Conservation (phyloP, 768 basidiomycete species). For the Panellus pusillus region DNA sequence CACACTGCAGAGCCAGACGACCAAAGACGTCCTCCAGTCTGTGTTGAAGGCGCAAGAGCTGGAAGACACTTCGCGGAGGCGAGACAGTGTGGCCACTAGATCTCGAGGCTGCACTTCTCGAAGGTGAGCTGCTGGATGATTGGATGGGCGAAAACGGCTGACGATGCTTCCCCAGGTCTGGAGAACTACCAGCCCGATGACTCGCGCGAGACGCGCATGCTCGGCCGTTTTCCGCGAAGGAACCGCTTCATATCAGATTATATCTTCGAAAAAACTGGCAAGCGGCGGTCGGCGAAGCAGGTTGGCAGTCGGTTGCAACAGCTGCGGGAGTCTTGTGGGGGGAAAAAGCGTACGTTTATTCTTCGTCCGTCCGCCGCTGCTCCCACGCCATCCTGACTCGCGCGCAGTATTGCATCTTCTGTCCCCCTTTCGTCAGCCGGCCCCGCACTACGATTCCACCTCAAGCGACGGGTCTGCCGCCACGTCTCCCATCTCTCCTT, state of each 20-base stretch:
- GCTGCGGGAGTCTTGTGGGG: conserved; percentile 71
- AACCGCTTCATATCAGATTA: conserved; percentile 82
- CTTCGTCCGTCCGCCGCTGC: conserved; percentile 11
- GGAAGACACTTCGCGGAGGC: conserved; percentile 71
- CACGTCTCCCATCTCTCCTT: conserved; percentile 17
- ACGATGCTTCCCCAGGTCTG: conserved; percentile 47
- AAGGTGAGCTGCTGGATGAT: conserved; percentile 47
- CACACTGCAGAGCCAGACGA: conserved; percentile 35
- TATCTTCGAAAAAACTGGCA: conserved; percentile 68
- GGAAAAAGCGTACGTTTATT: conserved; percentile 60
- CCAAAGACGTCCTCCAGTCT: conserved; percentile 62
- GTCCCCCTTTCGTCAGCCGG: conserved; percentile 36
- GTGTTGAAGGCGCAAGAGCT: conserved; percentile 71
- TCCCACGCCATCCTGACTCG: not conserved
- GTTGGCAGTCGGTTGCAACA: conserved; percentile 82
- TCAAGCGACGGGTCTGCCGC: conserved; percentile 16
- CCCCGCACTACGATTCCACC: conserved; percentile 22
- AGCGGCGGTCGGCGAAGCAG: conserved; percentile 72
- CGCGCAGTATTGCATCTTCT: conserved; percentile 46
- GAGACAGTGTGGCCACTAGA: conserved; percentile 81
- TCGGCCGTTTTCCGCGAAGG: conserved; percentile 76
- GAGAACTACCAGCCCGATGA: conserved; percentile 72
- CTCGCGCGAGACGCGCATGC: conserved; percentile 67
- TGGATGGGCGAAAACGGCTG: conserved; percentile 5
- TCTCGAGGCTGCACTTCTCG: conserved; percentile 73